Percentiles rank a stretch among this genome's conserved stretches.
Conservation (phyloP, 2,329 filamentous ascomycete genomes). For the Monilinia laxa region DNA sequence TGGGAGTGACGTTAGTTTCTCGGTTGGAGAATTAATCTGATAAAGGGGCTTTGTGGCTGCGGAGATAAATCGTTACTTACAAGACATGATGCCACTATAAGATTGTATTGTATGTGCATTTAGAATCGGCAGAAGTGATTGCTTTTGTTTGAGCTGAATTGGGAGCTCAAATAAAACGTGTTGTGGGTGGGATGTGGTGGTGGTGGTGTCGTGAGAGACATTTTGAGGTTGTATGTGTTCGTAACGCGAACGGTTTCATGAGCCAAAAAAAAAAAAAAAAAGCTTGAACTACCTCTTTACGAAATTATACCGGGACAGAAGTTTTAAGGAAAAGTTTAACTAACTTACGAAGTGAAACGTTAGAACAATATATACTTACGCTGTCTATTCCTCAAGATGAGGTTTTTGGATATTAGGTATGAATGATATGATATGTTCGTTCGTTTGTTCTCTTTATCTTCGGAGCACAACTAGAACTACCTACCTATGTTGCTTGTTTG, state of each 20-base stretch:
- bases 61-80: constrained; percentile 26
- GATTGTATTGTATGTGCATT: neutral
- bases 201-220: neutral
- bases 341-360: constrained; percentile 1
- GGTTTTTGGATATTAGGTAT: neutral
- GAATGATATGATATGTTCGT: too few species aligned
- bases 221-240: constrained; percentile 3
- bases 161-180: neutral
- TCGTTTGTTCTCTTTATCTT: neutral
- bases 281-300: neutral
- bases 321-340: neutral
- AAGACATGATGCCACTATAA: constrained; percentile 31
- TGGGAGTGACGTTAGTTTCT: constrained; percentile 7
- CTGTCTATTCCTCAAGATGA: neutral
- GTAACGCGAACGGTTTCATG: constrained; percentile 20
- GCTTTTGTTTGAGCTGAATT: constrained; percentile 5
- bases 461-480: neutral
- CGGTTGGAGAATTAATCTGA: neutral
- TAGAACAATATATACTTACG: neutral
- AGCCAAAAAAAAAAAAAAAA: neutral
- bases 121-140: neutral
- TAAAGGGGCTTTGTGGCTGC: neutral
- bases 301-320: constrained; percentile 8
- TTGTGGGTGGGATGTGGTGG: constrained; percentile 1
- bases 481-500: neutral